Conservation (phyloP, 2,329 filamentous ascomycete genomes). For the Neofusicoccum sp. region DNA sequence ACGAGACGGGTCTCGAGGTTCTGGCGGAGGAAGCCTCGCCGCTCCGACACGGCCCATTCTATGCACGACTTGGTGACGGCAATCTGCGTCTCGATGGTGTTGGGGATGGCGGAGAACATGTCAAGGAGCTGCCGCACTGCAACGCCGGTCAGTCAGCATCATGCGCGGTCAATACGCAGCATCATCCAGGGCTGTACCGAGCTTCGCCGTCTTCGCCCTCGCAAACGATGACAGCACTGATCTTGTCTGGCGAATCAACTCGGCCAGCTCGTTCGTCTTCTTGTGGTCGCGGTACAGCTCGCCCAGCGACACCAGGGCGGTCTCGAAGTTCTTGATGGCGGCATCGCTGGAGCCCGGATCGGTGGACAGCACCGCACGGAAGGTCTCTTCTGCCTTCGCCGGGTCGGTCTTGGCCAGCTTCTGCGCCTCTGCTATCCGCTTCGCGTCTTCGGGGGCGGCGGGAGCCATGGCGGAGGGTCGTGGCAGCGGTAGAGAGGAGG, state of each 20-base stretch:
- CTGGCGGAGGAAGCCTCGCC: constrained; percentile 93
- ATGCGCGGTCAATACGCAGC: neutral
- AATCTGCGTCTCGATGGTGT: constrained; percentile 93
- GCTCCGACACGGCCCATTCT: constrained; percentile 96
- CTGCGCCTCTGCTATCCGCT: constrained; percentile 85
- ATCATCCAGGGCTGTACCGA: constrained; percentile 65
- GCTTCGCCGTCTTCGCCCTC: constrained; percentile 97
- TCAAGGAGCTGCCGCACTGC: constrained; percentile 95
- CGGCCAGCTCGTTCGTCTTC: constrained; percentile 80
- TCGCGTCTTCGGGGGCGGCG: constrained; percentile 49
- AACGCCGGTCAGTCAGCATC: neutral
- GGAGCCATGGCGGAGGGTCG: constrained; percentile 25
- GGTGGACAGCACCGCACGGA: constrained; percentile 86
- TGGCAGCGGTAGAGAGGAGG: neutral
- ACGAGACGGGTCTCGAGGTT: constrained; percentile 97
- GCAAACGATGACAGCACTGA: constrained; percentile 93
- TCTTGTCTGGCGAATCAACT: constrained; percentile 86
- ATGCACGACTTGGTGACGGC: constrained; percentile 97
- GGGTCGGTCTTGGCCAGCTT: constrained; percentile 79
- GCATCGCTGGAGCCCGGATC: constrained; percentile 83
- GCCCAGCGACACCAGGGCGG: constrained; percentile 82
- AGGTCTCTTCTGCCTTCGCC: constrained; percentile 80
- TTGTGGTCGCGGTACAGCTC: constrained; percentile 91
- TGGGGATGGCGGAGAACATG: constrained; percentile 89
- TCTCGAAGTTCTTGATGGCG: constrained; percentile 88